Base-by-base conservation (phyloP, 768 basidiomycete genomes). In the Mycena metata region DNA sequence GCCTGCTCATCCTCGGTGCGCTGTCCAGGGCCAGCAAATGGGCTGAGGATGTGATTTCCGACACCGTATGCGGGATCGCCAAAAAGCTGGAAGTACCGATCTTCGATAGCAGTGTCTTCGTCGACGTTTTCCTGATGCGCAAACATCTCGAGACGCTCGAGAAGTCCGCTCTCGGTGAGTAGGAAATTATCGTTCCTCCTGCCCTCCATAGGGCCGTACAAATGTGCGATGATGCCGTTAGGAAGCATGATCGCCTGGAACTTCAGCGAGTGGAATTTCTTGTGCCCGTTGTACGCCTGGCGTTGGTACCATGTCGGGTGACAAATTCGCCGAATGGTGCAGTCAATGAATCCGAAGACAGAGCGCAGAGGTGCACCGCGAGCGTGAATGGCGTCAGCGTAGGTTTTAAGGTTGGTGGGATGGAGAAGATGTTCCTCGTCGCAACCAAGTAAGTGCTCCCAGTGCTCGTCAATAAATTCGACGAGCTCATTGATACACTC, bases 11-110 rank as follows among this genome's bases (percentile, higher is more conserved):
- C 74, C 10, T 33, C 33, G 12, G 52, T 54, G 6, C 52, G 52
- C 35, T 35, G 10, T 3, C 52, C 52, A 21, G 52, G 19, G 21
- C 52, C 50, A 2, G 50, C 11, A 19, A 70, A 77, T 33, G 77
- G 77, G 35, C 76, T 74, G 3, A 70, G n/a, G 8, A 78, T 60
- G 33, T 61, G 55, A 0, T 62, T 60, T 0, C 73, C 46, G 0
- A 74, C 15, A 7, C 77, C 67, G 69, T 77, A 78, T 13, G 76
- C 77, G 8, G 75, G 69, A 64, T 79, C 77, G 5, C 76, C 76
- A 58, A 73, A 77, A 13, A 77, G 50, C n/a, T 75, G 72, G 49
- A 76, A 71, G 24, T 36, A 54, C 0, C 60, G n/a, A 17, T 71
- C 12, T 10, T 67, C 46, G 10, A 62, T 24, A 1, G 64, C 68